Evolutionary conservation across 345 rosid genomes (phyloP).

Genomic region (Rhodomyrtus tomentosa): DNA sequence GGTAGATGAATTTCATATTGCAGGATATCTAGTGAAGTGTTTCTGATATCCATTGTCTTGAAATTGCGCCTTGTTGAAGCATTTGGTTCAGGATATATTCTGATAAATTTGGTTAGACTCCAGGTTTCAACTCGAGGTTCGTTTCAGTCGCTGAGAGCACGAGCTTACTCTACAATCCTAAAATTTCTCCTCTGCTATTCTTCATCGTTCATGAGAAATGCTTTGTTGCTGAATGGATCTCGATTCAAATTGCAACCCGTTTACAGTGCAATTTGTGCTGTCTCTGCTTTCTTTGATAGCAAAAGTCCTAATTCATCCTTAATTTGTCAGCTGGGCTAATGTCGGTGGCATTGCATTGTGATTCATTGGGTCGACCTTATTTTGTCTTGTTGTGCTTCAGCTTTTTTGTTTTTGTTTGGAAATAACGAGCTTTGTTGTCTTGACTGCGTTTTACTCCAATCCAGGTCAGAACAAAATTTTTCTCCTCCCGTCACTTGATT

Average conservation of each 20-base stretch:
- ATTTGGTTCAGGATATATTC: not conserved
- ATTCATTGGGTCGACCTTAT: not conserved
- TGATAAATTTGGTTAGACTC: not conserved
- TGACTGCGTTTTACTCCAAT: not conserved
- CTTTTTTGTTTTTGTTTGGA: not conserved
- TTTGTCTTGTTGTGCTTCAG: not conserved
- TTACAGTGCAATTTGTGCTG: not conserved
- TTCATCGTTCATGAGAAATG: not conserved
- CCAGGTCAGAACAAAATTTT: not conserved
- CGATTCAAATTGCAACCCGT: not conserved
- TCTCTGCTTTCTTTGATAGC: not conserved
- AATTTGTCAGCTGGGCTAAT: not conserved
- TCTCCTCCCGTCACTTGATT: not conserved
- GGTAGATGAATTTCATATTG: constrained; percentile 5
- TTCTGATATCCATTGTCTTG: not conserved
- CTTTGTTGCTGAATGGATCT: not conserved
- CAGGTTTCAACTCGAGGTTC: not conserved
- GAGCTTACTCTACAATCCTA: not conserved
- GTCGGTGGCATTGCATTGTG: not conserved
- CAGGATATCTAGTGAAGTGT: not conserved
- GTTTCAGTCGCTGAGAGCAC: not conserved
- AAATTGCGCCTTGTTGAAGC: not conserved
- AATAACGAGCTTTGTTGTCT: not conserved
- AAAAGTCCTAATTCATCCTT: not conserved
- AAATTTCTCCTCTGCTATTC: not conserved